A percentile compares a stretch with the other conserved stretches of the same genome.
These are phyloP conservation scores for Dactylellina haptotyla DNA, from an alignment of 2,329 filamentous ascomycete species.

Conservation along the genomic window DNA sequence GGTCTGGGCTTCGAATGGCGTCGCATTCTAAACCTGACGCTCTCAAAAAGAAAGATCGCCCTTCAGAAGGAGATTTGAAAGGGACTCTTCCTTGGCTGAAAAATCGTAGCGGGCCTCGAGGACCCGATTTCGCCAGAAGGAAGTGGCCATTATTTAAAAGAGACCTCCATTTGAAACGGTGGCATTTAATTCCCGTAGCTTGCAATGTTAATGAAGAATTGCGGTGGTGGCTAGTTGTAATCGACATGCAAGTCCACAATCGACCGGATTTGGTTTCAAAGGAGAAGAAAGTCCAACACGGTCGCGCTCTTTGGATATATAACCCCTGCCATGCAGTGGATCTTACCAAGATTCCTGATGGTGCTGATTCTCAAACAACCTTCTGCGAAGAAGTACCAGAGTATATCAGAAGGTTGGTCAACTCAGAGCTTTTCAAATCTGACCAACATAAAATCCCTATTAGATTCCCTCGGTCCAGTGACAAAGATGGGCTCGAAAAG, in stretches of 20 bases:
- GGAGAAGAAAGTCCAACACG: neutral
- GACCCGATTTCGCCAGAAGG: slow-evolving; percentile 17
- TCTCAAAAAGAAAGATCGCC: neutral
- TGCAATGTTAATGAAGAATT: slow-evolving; percentile 30
- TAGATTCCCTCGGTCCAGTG: neutral
- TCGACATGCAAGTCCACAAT: slow-evolving; percentile 40
- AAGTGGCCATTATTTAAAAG: slow-evolving; percentile 36
- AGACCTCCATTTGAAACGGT: slow-evolving; percentile 18
- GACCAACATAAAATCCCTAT: slow-evolving; percentile 21
- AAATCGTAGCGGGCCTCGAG: neutral
- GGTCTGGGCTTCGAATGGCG: slow-evolving; percentile 12
- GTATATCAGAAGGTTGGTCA: slow-evolving; percentile 5
- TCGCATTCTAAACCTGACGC: neutral
- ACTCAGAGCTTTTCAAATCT: slow-evolving; percentile 5
- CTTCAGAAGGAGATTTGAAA: neutral
- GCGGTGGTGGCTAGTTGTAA: slow-evolving; percentile 42
- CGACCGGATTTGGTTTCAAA: neutral
- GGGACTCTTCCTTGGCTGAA: neutral
- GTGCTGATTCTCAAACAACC: neutral
- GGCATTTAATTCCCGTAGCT: slow-evolving; percentile 43
- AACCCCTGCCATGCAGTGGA: slow-evolving; percentile 14
- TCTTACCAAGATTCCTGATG: neutral
- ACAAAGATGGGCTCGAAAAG: neutral
- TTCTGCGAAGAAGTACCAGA: slow-evolving; percentile 21
- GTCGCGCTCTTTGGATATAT: slow-evolving; percentile 22